These are phyloP conservation scores for Cryphonectria radicalis DNA, from an alignment of 2,329 filamentous ascomycete species.

Conservation along the genomic window DNA sequence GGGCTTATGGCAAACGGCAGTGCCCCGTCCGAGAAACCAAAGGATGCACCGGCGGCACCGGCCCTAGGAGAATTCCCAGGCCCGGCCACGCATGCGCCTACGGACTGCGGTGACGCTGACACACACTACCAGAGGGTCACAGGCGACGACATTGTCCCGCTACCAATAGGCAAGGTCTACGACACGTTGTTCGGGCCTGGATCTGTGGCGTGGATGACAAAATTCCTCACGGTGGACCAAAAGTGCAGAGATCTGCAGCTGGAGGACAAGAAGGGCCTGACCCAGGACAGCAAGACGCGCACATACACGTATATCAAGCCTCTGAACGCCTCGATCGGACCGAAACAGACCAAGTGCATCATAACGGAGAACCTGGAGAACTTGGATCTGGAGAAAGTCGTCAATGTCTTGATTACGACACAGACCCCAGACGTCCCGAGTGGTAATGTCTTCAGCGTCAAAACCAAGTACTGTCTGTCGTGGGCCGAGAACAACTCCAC, in stretches of 20 bases:
- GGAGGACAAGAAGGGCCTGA: constrained; percentile 80
- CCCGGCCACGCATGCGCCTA: constrained; percentile 78
- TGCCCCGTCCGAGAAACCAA: constrained; percentile 51
- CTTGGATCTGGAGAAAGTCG: constrained; percentile 83
- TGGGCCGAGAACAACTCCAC: constrained; percentile 91
- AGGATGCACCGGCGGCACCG: constrained; percentile 50
- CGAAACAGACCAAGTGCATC: constrained; percentile 92
- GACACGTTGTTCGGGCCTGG: constrained; percentile 82
- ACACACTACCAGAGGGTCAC: constrained; percentile 84
- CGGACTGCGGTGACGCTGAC: constrained; percentile 79
- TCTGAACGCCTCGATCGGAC: constrained; percentile 80
- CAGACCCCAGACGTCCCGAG: constrained; percentile 94
- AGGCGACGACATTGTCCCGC: constrained; percentile 83
- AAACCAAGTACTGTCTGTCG: constrained; percentile 92
- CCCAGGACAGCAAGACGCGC: constrained; percentile 73
- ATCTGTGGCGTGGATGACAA: constrained; percentile 81
- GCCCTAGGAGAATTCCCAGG: constrained; percentile 75
- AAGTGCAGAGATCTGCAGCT: constrained; percentile 88
- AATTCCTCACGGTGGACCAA: constrained; percentile 84
- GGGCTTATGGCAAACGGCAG: constrained; percentile 54
- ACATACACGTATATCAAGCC: constrained; percentile 92
- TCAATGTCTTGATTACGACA: constrained; percentile 80
- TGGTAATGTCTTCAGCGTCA: constrained; percentile 87
- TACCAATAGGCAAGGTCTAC: constrained; percentile 91
- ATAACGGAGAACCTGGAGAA: constrained; percentile 83